A percentile compares a stretch with the other conserved stretches of the same genome.
Conservation (phyloP, 139 green algal species). For the Pleodorina starrii region DNA sequence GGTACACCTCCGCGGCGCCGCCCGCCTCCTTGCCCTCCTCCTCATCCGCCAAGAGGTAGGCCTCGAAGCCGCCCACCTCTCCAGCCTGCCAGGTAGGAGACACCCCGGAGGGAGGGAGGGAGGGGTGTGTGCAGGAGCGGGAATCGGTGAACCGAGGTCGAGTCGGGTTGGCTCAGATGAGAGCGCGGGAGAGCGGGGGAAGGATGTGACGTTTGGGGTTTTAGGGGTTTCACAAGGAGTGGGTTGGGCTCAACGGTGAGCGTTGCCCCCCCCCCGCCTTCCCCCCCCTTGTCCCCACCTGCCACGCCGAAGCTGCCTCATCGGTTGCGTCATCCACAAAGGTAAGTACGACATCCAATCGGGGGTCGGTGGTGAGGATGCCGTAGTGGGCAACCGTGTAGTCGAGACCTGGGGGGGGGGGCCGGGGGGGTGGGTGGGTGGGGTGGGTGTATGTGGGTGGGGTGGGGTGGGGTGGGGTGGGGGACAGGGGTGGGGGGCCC, state of each 20-base stretch:
- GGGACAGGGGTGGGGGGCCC: too few species aligned
- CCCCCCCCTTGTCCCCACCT: neutral
- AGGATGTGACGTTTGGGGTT: neutral
- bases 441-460: constrained; percentile 17
- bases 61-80: constrained; percentile 90
- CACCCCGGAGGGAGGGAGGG: neutral
- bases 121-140: neutral
- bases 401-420: constrained; percentile 72
- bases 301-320: neutral
- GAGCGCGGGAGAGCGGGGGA: neutral
- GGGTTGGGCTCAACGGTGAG: too few species aligned
- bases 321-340: constrained; percentile 77
- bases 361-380: constrained; percentile 73
- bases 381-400: constrained; percentile 90
- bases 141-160: neutral
- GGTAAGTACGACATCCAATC: constrained; percentile 84
- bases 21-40: constrained; percentile 69
- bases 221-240: neutral
- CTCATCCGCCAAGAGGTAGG: constrained; percentile 87
- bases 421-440: neutral
- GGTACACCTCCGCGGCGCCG: constrained; percentile 78
- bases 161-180: neutral
- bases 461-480: too few species aligned
- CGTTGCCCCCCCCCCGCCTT: too few species aligned
- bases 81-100: too few species aligned